Conservation (phyloP, 257 asterid genomes). For the Coffea canephora region DNA sequence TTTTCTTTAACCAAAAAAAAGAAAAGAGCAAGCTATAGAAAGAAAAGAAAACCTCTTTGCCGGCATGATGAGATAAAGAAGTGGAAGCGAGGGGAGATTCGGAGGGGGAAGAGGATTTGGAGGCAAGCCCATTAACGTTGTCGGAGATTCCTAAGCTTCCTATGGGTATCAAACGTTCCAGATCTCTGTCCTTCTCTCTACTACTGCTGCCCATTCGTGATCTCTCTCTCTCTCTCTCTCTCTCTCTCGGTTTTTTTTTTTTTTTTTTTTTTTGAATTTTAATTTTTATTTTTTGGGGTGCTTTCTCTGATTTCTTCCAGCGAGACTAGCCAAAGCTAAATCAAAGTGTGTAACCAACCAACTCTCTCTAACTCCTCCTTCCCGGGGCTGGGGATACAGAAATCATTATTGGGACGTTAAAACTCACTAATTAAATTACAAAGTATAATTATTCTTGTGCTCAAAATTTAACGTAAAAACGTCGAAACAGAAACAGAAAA, state of each 20-base stretch:
- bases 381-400: too few relatives aligned
- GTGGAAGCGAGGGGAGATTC: conserved; percentile 39
- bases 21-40: too few relatives aligned
- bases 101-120: conserved; percentile 50
- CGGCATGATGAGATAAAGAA: conserved; percentile 31
- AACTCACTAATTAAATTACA: too few relatives aligned
- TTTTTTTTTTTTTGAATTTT: too few relatives aligned
- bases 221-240: conserved; percentile 19
- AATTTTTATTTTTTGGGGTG: too few relatives aligned
- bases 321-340: too few relatives aligned
- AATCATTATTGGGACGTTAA: not conserved
- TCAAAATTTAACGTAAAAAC: too few relatives aligned
- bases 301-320: not conserved
- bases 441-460: too few relatives aligned
- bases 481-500: too few relatives aligned
- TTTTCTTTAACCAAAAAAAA: too few relatives aligned
- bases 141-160: conserved; percentile 25
- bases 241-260: not conserved
- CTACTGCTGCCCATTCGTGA: conserved; percentile 16
- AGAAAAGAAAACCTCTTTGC: conserved; percentile 43
- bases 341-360: too few relatives aligned
- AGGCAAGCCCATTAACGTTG: conserved; percentile 22
- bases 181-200: conserved; percentile 53
- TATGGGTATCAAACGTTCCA: conserved; percentile 56
- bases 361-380: too few relatives aligned